Evolutionary conservation across 2,329 filamentous ascomycete species (phyloP).

Genomic region (Thielaviopsis musarum): DNA sequence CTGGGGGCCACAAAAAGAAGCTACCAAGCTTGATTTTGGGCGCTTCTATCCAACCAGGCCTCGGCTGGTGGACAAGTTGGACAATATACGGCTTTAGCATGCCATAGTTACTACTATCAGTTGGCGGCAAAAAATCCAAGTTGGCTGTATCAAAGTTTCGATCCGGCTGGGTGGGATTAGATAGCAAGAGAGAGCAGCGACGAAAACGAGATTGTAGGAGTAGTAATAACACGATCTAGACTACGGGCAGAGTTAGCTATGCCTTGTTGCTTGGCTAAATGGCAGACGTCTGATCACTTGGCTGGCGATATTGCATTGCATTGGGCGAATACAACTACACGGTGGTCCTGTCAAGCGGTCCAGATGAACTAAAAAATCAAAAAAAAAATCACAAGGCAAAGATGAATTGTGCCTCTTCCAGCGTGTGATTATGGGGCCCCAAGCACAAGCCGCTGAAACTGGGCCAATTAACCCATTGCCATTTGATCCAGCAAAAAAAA

Average conservation of each 20-base stretch:
- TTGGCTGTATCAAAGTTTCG: not conserved
- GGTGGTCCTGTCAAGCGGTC: not conserved
- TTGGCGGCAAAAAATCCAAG: not conserved
- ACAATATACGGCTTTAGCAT: no score
- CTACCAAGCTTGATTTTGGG: no score
- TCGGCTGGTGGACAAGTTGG: no score
- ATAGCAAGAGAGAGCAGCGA: not conserved
- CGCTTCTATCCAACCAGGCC: no score
- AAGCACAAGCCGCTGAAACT: not conserved
- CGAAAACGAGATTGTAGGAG: no score
- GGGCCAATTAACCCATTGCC: not conserved
- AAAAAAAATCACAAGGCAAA: not conserved
- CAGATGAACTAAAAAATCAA: not conserved
- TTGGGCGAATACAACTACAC: not conserved
- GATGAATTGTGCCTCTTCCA: not conserved
- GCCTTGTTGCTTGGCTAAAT: not conserved
- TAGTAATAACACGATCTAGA: not conserved
- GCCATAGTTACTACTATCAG: no score
- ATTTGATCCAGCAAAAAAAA: not conserved
- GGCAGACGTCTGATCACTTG: not conserved
- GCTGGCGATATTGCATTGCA: not conserved
- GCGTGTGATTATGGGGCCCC: not conserved
- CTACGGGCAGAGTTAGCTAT: not conserved
- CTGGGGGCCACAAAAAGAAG: no score
- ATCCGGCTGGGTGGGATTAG: not conserved